These are phyloP conservation scores for Byssochlamys sp. DNA, from an alignment of 2,329 filamentous ascomycete genomes.

Conservation along the genomic window DNA sequence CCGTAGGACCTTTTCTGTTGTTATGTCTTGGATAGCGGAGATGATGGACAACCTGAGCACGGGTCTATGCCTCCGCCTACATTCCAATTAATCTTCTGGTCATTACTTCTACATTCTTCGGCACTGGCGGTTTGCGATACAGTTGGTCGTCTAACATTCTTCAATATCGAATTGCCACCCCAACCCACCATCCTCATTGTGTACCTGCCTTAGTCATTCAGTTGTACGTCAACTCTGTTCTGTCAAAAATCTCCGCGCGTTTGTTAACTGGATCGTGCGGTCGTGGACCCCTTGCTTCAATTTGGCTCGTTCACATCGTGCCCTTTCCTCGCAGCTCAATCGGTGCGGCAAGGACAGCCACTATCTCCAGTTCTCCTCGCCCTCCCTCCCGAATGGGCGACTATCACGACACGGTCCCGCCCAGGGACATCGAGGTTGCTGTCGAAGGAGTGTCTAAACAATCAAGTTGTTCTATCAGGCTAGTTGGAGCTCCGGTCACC, in stretches of 20 bases:
- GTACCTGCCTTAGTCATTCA: constrained; percentile 12
- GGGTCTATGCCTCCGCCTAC: constrained; percentile 12
- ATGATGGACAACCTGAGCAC: background rate
- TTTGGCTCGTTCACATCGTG: constrained; percentile 20
- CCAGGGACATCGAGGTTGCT: constrained; percentile 25
- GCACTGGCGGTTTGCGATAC: constrained; percentile 11
- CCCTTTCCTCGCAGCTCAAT: constrained; percentile 29
- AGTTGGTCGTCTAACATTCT: constrained; percentile 25
- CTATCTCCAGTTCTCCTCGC: constrained; percentile 19
- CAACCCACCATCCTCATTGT: constrained; percentile 13
- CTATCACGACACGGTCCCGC: constrained; percentile 18
- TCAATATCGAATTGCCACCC: constrained; percentile 22
- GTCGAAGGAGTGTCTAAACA: constrained; percentile 28
- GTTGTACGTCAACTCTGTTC: constrained; percentile 14
- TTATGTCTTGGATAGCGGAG: constrained; percentile 9
- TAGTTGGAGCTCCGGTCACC: constrained; percentile 20
- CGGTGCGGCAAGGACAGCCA: constrained; percentile 26
- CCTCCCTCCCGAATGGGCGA: constrained; percentile 22
- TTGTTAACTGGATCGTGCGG: constrained; percentile 28
- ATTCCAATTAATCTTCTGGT: constrained; percentile 22
- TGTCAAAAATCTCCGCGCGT: constrained; percentile 26
- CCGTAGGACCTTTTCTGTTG: constrained; percentile 1
- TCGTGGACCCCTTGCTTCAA: constrained; percentile 27
- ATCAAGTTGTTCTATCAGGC: constrained; percentile 27
- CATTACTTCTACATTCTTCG: constrained; percentile 24